These are phyloP conservation scores for Ochetophila trinervis DNA, from an alignment of 306 rosid genomes.

Conservation along the genomic window DNA sequence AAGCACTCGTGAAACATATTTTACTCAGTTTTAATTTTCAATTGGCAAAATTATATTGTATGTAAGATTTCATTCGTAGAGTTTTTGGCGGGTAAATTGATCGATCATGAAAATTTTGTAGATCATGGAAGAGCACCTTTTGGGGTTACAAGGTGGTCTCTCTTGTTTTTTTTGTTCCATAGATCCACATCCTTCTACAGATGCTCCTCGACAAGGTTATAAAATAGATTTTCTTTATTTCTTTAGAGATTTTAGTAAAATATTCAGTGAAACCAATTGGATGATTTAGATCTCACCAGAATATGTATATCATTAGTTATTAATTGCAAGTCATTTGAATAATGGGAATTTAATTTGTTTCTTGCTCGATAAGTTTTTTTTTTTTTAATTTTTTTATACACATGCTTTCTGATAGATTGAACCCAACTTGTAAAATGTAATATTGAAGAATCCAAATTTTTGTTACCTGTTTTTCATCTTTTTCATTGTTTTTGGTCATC, in stretches of 20 bases:
- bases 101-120: slow-evolving; percentile 20
- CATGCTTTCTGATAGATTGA: too few relatives aligned
- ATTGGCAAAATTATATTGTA: too few relatives aligned
- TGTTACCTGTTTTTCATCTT: too few relatives aligned
- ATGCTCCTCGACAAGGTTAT: slow-evolving; percentile 65
- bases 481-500: too few relatives aligned
- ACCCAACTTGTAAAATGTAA: too few relatives aligned
- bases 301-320: neutral
- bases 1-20: too few relatives aligned
- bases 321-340: neutral
- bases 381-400: too few relatives aligned
- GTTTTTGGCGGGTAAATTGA: neutral
- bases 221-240: neutral
- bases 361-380: neutral
- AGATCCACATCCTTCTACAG: slow-evolving; percentile 35
- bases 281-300: neutral
- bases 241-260: neutral
- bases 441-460: too few relatives aligned
- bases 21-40: too few relatives aligned
- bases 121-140: slow-evolving; percentile 13
- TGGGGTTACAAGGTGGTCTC: slow-evolving; percentile 39
- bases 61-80: too few relatives aligned
- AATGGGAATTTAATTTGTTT: neutral
- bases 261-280: too few relatives aligned
- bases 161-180: slow-evolving; percentile 14